Evolutionary conservation across 2,329 filamentous ascomycete genomes (phyloP), one percentile per base, ranked within the genome.

Genomic region (Aureobasidium sp.): DNA sequence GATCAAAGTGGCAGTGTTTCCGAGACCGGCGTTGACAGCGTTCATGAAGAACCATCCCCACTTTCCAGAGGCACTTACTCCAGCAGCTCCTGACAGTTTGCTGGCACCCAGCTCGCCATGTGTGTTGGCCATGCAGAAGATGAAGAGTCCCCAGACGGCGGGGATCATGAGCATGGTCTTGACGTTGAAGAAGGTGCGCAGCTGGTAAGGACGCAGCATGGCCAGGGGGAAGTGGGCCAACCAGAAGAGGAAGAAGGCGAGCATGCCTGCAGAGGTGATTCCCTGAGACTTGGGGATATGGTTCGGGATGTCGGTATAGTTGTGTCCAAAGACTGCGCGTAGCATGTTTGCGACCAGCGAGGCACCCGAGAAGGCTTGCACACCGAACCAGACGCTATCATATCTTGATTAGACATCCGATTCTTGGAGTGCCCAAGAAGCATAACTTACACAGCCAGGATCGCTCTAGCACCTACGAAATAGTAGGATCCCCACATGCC

Each of bases 1-100:
- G 25, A 77, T 77, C 3, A 82, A 69, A 0, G 80, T 81, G 3
- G 79, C 76, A 67, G 74, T 85, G 62, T 81, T 80, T 9, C 78
- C 78, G 64, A 82, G 76, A 3, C 73, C 74, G 59, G 68, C 70
- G 63, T 76, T 77, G 63, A 77, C 75, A 14, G 70, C 73, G 52
- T 72, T 71, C 63, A 77, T 68, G n/a, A 75, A 73, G 52, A 75
- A 72, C 74, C 74, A 76, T 20, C 68, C 63, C 57, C 63, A 66
- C 5, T 47, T 39, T 58, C 64, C 55, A 59, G 47, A 29, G 9
- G 41, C 34, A 20, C 36, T 55, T 2, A n/a, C 34, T 20, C 57
- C 57, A 27, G 44, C 45, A 17, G 44, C 57, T 31, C 29, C 31
- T 5, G 41, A 51, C 61, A 49, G 59, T 64, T 61, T 62, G 64